A percentile compares a stretch with the other conserved stretches of the same genome.
Evolutionary conservation across 2,329 filamentous ascomycete genomes (phyloP).

Genomic region (Cytospora schulzeri): DNA sequence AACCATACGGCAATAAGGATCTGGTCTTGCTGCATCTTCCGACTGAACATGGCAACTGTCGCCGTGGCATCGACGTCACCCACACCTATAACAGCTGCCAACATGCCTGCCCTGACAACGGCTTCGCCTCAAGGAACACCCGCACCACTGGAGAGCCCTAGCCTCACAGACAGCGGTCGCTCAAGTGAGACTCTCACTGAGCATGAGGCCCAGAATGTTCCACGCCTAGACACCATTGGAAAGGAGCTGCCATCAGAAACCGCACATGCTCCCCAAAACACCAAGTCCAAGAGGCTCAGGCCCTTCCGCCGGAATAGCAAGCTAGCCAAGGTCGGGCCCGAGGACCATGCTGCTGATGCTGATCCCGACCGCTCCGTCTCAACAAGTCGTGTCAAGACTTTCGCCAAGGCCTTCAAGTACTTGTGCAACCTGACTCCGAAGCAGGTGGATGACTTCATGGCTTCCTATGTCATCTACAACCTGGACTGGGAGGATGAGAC

Average conservation of each 20-base stretch:
- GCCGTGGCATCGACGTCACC: conserved; percentile 3
- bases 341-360: conserved; percentile 18
- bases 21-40: background rate
- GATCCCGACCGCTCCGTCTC: conserved; percentile 47
- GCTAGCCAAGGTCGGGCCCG: background rate
- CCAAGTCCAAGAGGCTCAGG: conserved; percentile 9
- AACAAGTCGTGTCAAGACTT: conserved; percentile 52
- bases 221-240: conserved; percentile 4
- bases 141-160: conserved; percentile 10
- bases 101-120: conserved; percentile 1
- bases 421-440: conserved; percentile 50
- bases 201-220: conserved; percentile 32
- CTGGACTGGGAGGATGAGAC: conserved; percentile 55
- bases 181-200: conserved; percentile 39
- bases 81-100: background rate
- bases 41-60: conserved; percentile 22
- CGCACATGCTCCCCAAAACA: conserved; percentile 11
- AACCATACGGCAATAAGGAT: background rate
- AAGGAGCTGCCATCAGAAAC: conserved; percentile 15
- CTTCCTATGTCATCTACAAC: conserved; percentile 58
- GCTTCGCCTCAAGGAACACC: conserved; percentile 12
- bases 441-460: conserved; percentile 58
- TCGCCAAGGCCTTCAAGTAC: conserved; percentile 52
- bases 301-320: conserved; percentile 20
- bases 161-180: conserved; percentile 37